A percentile compares a stretch with the other conserved stretches of the same genome.
Evolutionary conservation across 352 stramenopile species (phyloP).

Genomic region (Aphanomyces stellatus): DNA sequence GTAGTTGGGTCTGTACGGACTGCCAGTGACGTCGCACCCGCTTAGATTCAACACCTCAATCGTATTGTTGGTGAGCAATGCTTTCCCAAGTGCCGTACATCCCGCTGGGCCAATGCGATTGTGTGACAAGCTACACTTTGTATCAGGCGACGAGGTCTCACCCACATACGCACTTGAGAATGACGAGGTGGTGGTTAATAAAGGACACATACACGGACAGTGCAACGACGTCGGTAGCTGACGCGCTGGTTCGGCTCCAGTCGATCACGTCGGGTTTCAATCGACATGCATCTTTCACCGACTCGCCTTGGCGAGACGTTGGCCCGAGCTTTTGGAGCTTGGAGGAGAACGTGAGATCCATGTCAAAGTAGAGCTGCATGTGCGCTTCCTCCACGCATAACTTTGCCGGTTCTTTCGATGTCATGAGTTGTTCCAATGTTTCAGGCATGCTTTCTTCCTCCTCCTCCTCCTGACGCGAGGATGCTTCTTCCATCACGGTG

Average conservation of each 20-base stretch:
- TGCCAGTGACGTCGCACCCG: conserved; percentile 41
- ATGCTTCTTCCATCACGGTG: too few species aligned
- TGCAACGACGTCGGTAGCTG: not conserved
- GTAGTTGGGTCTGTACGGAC: conserved; percentile 38
- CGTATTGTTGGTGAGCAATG: conserved; percentile 54
- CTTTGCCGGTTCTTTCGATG: not conserved
- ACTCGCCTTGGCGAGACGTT: not conserved
- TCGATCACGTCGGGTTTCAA: not conserved
- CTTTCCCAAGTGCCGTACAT: conserved; percentile 32
- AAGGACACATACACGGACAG: conserved; percentile 5
- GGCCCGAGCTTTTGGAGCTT: not conserved
- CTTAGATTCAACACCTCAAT: conserved; percentile 51
- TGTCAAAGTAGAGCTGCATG: not conserved
- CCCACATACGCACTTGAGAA: not conserved
- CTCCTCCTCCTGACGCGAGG: too few species aligned
- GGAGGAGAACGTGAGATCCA: not conserved
- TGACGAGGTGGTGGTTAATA: not conserved
- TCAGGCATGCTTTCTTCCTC: too few species aligned
- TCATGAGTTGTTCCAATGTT: not conserved
- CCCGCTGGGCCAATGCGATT: conserved; percentile 40
- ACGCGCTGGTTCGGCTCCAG: not conserved
- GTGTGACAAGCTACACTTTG: not conserved
- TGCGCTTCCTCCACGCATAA: not conserved
- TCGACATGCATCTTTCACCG: not conserved
- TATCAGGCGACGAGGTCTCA: not conserved